These are phyloP conservation scores for Paraphaeosphaeria minitans DNA, from an alignment of 2,329 filamentous ascomycete species.

Conservation along the genomic window DNA sequence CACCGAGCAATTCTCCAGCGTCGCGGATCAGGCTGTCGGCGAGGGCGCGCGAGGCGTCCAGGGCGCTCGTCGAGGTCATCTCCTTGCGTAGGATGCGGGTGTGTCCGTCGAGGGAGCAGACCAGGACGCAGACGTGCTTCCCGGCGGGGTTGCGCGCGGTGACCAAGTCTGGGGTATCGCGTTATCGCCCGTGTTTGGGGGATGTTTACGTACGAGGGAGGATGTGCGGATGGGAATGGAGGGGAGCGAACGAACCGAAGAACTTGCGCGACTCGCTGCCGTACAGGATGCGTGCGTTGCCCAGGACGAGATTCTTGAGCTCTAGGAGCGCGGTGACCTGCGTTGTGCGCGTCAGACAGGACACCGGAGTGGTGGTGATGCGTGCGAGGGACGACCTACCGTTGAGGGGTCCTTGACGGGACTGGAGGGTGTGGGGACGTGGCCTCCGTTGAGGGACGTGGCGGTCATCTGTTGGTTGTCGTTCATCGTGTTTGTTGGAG, in stretches of 20 bases:
- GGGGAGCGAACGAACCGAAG: slow-evolving; percentile 19
- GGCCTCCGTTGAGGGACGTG: slow-evolving; percentile 8
- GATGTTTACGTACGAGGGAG: too few relatives aligned
- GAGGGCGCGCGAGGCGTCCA: slow-evolving; percentile 55
- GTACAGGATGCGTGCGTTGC: slow-evolving; percentile 36
- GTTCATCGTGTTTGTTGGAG: background rate
- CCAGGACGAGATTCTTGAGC: slow-evolving; percentile 21
- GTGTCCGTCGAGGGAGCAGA: slow-evolving; percentile 78
- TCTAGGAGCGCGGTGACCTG: slow-evolving; percentile 56
- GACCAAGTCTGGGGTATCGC: slow-evolving; percentile 34
- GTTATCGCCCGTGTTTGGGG: too few relatives aligned
- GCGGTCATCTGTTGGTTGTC: slow-evolving; percentile 5
- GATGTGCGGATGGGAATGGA: too few relatives aligned
- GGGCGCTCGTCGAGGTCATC: slow-evolving; percentile 73
- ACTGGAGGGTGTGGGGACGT: background rate
- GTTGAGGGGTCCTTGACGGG: slow-evolving; percentile 14
- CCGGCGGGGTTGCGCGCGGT: slow-evolving; percentile 15
- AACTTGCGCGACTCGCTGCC: slow-evolving; percentile 32
- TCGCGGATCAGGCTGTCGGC: slow-evolving; percentile 30
- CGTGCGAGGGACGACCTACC: background rate
- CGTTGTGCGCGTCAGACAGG: too few relatives aligned
- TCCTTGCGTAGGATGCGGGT: slow-evolving; percentile 76
- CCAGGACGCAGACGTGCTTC: slow-evolving; percentile 92
- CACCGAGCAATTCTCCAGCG: slow-evolving; percentile 28
- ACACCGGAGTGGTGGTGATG: too few relatives aligned